phyloP scores from a whole-genome alignment of 1,284 basidiomycete species.

The Malassezia japonica region DNA sequence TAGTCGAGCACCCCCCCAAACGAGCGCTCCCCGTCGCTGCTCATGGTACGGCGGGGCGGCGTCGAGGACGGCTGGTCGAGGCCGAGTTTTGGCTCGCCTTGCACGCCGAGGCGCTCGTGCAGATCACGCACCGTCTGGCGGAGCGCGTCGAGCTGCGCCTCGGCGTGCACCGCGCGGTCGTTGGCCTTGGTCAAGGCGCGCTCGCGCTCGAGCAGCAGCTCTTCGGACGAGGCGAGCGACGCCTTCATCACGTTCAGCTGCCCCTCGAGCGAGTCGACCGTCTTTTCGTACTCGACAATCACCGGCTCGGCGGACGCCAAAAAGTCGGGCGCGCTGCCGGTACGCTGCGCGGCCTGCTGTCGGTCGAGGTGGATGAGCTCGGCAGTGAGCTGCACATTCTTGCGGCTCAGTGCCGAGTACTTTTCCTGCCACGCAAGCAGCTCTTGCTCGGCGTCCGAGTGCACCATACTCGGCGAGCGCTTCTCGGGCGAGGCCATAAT shows the following conservation, averaged over 20 bases:
- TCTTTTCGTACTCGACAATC: conserved; percentile 91
- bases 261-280: conserved; percentile 86
- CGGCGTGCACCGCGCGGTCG: background rate
- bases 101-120: conserved; percentile 10
- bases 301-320: conserved; percentile 94
- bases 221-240: conserved; percentile 77
- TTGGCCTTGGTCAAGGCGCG: conserved; percentile 57
- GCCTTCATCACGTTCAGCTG: conserved; percentile 81
- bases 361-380: conserved; percentile 59
- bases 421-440: conserved; percentile 67
- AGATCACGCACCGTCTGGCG: conserved; percentile 11
- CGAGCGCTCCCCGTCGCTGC: background rate
- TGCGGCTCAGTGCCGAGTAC: conserved; percentile 71
- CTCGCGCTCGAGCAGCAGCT: conserved; percentile 80
- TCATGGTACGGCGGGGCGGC: background rate
- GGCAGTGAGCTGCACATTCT: conserved; percentile 73
- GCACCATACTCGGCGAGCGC: background rate
- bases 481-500: conserved; percentile 3
- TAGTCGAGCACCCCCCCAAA: conserved; percentile 12
- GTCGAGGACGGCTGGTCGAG: background rate
- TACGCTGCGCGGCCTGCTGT: conserved; percentile 24
- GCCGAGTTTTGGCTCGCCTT: background rate
- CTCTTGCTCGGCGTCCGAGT: conserved; percentile 52
- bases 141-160: conserved; percentile 1
- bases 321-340: conserved; percentile 61